Conservation (phyloP, 2,329 filamentous ascomycete species). For the Elsinoe fawcettii region DNA sequence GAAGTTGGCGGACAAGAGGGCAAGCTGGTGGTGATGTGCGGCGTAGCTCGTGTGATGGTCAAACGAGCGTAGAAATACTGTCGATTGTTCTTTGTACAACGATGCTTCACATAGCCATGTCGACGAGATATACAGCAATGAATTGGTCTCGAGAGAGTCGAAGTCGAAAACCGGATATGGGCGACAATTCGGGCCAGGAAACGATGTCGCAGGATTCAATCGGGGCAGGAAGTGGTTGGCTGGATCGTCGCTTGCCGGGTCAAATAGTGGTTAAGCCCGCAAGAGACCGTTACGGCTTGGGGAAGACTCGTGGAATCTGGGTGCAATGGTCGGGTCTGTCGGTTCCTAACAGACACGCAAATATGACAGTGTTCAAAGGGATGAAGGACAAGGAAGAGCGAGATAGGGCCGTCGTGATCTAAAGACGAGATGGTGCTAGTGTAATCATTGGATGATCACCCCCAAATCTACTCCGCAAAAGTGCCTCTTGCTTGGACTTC, state of each 20-base stretch:
- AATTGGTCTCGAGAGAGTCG: neutral
- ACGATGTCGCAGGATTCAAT: conserved; percentile 11
- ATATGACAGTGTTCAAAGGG: neutral
- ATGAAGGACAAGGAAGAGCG: neutral
- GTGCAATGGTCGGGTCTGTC: neutral
- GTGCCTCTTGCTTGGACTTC: neutral
- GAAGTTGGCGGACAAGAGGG: too few species aligned
- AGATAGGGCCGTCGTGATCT: neutral
- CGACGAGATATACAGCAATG: neutral
- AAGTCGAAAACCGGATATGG: conserved; percentile 3
- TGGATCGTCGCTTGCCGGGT: conserved; percentile 5
- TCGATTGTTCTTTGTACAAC: neutral
- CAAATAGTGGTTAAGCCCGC: neutral
- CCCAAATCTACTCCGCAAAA: conserved; percentile 1
- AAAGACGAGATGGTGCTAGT: neutral
- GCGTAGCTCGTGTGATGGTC: neutral
- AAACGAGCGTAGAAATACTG: conserved; percentile 1
- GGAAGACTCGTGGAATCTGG: too few species aligned
- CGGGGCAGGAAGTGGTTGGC: conserved; percentile 11
- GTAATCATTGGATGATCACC: conserved; percentile 12
- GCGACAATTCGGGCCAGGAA: neutral
- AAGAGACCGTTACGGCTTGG: neutral
- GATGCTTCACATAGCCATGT: neutral
- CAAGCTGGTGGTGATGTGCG: too few species aligned
- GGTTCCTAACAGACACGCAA: neutral